Percentiles rank a stretch among this genome's conserved stretches.
Evolutionary conservation across 345 rosid genomes (phyloP).

Genomic region (Mallotus nudiflorus): DNA sequence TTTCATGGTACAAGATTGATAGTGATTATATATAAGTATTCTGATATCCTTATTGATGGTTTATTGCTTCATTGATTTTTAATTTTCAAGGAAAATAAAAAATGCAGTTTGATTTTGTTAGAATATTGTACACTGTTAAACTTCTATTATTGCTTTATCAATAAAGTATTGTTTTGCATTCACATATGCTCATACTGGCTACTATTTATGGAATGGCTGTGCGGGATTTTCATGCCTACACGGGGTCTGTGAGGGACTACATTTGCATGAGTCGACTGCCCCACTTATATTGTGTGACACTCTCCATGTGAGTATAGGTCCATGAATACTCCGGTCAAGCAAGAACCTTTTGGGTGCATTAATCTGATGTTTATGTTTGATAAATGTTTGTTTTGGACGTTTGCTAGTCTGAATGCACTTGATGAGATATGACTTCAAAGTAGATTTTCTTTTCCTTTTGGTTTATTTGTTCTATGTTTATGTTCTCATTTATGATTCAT

Average conservation of each 20-base stretch:
- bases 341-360: not conserved
- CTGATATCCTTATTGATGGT: not conserved
- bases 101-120: not conserved
- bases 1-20: not conserved
- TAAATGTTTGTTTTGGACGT: not conserved
- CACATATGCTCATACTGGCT: too few species aligned
- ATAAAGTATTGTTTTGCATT: not conserved
- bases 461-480: not conserved
- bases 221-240: too few species aligned
- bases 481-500: not conserved
- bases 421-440: not conserved
- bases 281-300: too few species aligned
- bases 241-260: too few species aligned
- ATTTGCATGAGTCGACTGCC: too few species aligned
- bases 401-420: not conserved
- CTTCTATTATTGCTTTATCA: not conserved
- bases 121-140: not conserved
- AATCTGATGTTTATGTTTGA: not conserved
- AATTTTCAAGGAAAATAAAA: not conserved
- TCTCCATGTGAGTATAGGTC: too few species aligned
- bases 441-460: not conserved
- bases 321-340: too few species aligned
- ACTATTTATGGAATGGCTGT: too few species aligned
- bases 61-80: not conserved
- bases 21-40: not conserved